Evolutionary conservation across 1,139 yeast genomes (phyloP).

Genomic region (Debaryomyces psychrophilus): DNA sequence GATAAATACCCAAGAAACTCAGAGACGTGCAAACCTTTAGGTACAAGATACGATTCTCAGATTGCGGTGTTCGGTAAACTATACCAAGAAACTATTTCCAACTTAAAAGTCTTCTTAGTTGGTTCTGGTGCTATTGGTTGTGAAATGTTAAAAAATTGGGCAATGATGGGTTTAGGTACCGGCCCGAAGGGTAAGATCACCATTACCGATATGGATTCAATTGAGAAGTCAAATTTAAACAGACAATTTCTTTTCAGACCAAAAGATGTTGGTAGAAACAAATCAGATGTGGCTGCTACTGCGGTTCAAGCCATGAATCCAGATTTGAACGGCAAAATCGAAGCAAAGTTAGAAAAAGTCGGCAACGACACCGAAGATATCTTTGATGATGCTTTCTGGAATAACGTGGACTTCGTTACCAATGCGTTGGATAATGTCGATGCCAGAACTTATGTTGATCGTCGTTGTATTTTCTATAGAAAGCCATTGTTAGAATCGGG

Average conservation of each 20-base stretch:
- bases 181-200: constrained; percentile 85
- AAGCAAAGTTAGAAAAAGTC: constrained; percentile 79
- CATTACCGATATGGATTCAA: constrained; percentile 92
- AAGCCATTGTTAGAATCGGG: constrained; percentile 95
- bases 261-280: constrained; percentile 88
- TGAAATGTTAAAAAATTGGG: constrained; percentile 98
- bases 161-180: constrained; percentile 91
- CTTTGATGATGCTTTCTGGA: constrained; percentile 89
- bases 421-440: constrained; percentile 97
- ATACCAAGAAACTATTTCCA: constrained; percentile 72
- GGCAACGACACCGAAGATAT: constrained; percentile 90
- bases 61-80: constrained; percentile 89
- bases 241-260: constrained; percentile 96
- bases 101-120: constrained; percentile 83
- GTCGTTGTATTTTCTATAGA: constrained; percentile 91
- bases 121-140: constrained; percentile 99
- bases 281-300: constrained; percentile 86
- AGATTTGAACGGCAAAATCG: constrained; percentile 75
- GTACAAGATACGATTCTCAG: constrained; percentile 88
- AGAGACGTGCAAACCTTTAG: constrained; percentile 72
- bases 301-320: constrained; percentile 90
- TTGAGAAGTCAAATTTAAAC: constrained; percentile 92
- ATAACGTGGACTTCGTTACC: constrained; percentile 78
- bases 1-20: constrained; percentile 63
- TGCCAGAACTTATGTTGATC: constrained; percentile 96